phyloP scores from a whole-genome alignment of 2,329 filamentous ascomycete genomes.

The Neofusicoccum parvum region DNA sequence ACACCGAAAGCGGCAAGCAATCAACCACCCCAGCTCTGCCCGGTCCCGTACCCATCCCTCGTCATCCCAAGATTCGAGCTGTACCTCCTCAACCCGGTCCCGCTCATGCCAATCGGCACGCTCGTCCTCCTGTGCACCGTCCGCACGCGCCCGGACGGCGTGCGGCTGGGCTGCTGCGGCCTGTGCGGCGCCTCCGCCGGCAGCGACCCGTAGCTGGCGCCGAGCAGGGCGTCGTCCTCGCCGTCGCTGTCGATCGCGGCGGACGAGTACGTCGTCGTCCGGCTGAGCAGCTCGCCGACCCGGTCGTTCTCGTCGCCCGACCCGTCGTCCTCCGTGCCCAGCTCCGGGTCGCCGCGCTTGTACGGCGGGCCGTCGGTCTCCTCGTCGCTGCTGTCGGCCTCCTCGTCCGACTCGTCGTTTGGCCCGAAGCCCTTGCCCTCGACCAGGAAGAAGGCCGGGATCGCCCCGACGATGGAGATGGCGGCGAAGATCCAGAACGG shows the following conservation, averaged over 20 bases:
- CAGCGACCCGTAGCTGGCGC: background rate
- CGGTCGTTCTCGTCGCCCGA: background rate
- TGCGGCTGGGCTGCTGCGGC: conserved; percentile 21
- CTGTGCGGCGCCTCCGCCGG: conserved; percentile 21
- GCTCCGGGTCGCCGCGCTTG: conserved; percentile 5
- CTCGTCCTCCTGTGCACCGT: conserved; percentile 43
- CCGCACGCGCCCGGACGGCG: conserved; percentile 25
- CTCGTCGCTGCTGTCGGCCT: conserved; percentile 33
- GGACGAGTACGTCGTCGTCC: conserved; percentile 34
- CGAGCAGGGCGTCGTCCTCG: conserved; percentile 27
- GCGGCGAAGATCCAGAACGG: conserved; percentile 79
- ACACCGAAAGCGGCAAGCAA: background rate
- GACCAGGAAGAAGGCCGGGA: conserved; percentile 74
- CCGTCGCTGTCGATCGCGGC: conserved; percentile 30
- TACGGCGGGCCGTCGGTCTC: conserved; percentile 23
- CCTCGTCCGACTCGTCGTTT: conserved; percentile 41
- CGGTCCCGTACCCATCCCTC: conserved; percentile 33
- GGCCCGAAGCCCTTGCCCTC: conserved; percentile 70
- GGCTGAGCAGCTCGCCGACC: conserved; percentile 30
- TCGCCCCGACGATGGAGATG: conserved; percentile 64
- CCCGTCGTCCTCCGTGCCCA: background rate
- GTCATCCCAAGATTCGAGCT: conserved; percentile 48
- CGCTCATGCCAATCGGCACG: conserved; percentile 48
- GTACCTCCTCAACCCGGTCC: conserved; percentile 45
- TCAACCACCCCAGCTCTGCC: conserved; percentile 20